Evolutionary conservation across 805 yeast genomes (phyloP), one percentile per base, ranked within the genome.

Genomic region (Naumovozyma dairenensis): DNA sequence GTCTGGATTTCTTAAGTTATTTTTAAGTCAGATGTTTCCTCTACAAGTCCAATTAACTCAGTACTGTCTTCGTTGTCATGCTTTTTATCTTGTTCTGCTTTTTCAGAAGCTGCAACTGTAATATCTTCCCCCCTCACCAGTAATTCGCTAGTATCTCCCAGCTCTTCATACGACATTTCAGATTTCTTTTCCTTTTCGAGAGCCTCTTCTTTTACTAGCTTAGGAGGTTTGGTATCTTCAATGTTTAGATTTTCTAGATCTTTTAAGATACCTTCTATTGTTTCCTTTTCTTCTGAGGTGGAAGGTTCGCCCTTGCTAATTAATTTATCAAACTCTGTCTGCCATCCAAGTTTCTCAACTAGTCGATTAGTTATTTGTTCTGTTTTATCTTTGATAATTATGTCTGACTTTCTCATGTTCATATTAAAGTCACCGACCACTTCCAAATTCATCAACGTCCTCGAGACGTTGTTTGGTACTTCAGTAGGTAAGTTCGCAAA

Each of bases 401-500:
- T 51, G 52, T 89, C 97, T 1, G 67, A 43, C 21, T 69, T 55
- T 41, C 94, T 66, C 4, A 71, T 65, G 14, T 67, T 62, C 12
- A 61, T 46, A 29, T 52, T 48, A 47, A 81, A 81, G 44, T 74
- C 80, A 3, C 97, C 97, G 10, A 83, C 96, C 0, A 59, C 48
- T 38, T 83, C 95, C 34, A 69, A 67, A 52, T 89, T 89, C 22
- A 85, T 67, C 37, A 89, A 65, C 0, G 78, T 75, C 39, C 98
- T 65, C 4, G 65, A 52, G 14, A 72, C 57, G 1, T 57, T 49
- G 1, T 48, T 46, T 4, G 66, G 64, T 0, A 79, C 71, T 46
- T 81, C 86, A 2, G 71, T 57, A 0, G 96, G 95, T 32, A 89
- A 61, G 7, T 75, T 66, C 1, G 96, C 95, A 67, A 89, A 89